Evolutionary conservation across 805 yeast genomes (phyloP).

Genomic region (Sugiyamaella floridensis): DNA sequence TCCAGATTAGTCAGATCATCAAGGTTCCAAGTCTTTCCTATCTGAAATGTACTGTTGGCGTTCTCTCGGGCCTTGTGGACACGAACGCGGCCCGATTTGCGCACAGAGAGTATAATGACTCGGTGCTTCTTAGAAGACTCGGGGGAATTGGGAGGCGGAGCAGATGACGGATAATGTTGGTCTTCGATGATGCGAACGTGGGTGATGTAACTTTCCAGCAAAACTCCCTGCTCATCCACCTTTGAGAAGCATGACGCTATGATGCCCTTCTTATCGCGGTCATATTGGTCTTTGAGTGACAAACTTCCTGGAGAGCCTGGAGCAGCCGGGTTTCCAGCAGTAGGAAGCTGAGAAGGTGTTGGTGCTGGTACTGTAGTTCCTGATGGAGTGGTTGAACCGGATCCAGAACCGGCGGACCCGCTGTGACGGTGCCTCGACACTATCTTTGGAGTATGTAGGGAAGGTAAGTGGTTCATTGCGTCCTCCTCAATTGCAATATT

Average conservation of each 20-base stretch:
- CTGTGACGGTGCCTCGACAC: background rate
- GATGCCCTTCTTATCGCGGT: slow-evolving; percentile 45
- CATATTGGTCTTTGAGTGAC: slow-evolving; percentile 49
- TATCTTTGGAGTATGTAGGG: background rate
- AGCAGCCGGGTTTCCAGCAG: background rate
- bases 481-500: no score
- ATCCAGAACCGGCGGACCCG: background rate
- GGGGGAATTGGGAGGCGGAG: slow-evolving; percentile 55
- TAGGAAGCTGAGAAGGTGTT: background rate
- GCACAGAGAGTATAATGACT: slow-evolving; percentile 45
- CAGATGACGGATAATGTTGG: slow-evolving; percentile 55
- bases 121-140: slow-evolving; percentile 44
- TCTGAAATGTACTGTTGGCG: slow-evolving; percentile 66
- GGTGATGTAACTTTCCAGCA: slow-evolving; percentile 56
- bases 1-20: slow-evolving; percentile 58
- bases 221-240: slow-evolving; percentile 28
- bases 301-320: background rate
- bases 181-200: slow-evolving; percentile 74
- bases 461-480: background rate
- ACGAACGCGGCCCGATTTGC: slow-evolving; percentile 59
- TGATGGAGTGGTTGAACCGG: background rate
- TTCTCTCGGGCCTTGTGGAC: slow-evolving; percentile 83
- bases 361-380: background rate
- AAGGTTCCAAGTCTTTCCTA: slow-evolving; percentile 88
- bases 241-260: slow-evolving; percentile 45